A percentile compares a stretch with the other conserved stretches of the same genome.
Conservation (phyloP, 345 rosid genomes). For the Brassica juncea region DNA sequence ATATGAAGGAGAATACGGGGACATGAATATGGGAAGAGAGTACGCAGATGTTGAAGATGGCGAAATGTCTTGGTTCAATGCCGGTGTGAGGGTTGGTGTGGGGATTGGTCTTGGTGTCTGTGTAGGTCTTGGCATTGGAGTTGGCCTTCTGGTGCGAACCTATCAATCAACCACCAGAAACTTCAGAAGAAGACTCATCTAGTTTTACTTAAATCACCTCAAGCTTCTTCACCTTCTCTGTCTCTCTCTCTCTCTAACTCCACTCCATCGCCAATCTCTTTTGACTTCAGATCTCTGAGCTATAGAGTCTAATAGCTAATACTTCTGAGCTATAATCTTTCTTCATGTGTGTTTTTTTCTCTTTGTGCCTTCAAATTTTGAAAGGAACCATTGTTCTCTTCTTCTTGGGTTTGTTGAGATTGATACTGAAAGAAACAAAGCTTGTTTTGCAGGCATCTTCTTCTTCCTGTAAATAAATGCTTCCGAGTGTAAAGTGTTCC, state of each 20-base stretch:
- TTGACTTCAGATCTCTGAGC: constrained; percentile 49
- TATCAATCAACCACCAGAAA: constrained; percentile 77
- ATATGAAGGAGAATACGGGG: constrained; percentile 59
- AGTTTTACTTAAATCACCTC: constrained; percentile 13
- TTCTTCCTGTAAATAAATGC: constrained; percentile 23
- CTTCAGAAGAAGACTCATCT: constrained; percentile 66
- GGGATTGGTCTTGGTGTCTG: constrained; percentile 97
- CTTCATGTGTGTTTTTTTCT: not conserved
- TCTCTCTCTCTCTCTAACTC: constrained; percentile 17
- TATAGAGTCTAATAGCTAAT: constrained; percentile 39
- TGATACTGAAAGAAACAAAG: constrained; percentile 24
- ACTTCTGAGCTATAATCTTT: constrained; percentile 7
- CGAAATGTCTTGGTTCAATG: constrained; percentile 92
- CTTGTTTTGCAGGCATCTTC: not conserved
- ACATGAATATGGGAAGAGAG: constrained; percentile 71
- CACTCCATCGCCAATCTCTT: constrained; percentile 36
- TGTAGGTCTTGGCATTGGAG: constrained; percentile 86
- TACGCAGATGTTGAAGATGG: constrained; percentile 78
- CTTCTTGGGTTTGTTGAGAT: constrained; percentile 27
- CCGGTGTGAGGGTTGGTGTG: constrained; percentile 94
- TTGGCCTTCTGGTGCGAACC: constrained; percentile 80
- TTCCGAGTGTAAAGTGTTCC: not conserved
- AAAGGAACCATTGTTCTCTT: constrained; percentile 10
- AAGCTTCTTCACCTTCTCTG: constrained; percentile 10
- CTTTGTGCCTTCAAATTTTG: constrained; percentile 29